Base-by-base conservation (phyloP, 2,329 filamentous ascomycete species). In the Arthrobotrys iridis region DNA sequence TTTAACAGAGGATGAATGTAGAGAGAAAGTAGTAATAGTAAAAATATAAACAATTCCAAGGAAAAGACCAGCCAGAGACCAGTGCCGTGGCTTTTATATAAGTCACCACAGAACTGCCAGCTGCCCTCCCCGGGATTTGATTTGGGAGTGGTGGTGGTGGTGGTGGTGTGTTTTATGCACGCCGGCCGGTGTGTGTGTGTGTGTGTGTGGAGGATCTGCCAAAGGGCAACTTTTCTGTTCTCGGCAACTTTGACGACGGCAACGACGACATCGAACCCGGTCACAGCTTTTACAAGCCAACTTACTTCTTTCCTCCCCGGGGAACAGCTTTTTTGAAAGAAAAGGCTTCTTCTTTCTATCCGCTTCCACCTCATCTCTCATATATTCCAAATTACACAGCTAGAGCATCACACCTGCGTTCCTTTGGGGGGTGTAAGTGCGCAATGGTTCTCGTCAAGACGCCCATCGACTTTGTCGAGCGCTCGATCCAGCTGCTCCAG, bases 401-500 rank as follows among this genome's bases (percentile, higher is more conserved):
- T n/a, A n/a, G 13, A 18, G 22, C 52, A 20, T 85, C 83, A 18
- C 26, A 3, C 28, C 52, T 20, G 8, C 28, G 33, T 13, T 33
- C 22, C n/a, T n/a, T n/a, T n/a, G n/a, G n/a, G n/a, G n/a, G 10
- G 18, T 8, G 28, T 3, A 37, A 28, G 18, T n/a, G 11, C 79
- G 84, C 79, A 68, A 97, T 97, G 93, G 90, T 91, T 1, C 89
- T 91, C 82, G 89, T 96, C 81, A 85, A 87, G 59, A 93, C 92
- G 70, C 91, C 91, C 83, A 90, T 96, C 83, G 90, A 93, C 84
- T 99, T 93, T 91, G 91, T 97, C 78, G 89, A 91, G 80, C 91
- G 97, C 83, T 97, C 94, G 11, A 85, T 89, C 15, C 88, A 93
- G 75, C 89, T 99, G 70, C 86, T 99, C 64, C 88, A 95, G 83